Evolutionary conservation across 2,329 filamentous ascomycete genomes (phyloP).

Genomic region (Sordariomycetes sp.): DNA sequence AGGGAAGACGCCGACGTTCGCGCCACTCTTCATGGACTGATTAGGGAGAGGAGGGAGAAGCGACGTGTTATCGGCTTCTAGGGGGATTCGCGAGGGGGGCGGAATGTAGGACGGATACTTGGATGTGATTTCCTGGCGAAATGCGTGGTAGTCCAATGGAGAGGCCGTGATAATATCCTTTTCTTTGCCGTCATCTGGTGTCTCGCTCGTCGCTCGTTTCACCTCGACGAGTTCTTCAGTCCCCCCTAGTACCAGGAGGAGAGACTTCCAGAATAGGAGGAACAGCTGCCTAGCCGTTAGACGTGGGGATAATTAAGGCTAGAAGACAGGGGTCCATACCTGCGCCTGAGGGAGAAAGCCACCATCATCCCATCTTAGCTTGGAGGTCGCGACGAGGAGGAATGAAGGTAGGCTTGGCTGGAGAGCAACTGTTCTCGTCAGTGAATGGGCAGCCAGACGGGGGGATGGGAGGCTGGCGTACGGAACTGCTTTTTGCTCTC

Average conservation of each 20-base stretch:
- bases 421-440: constrained; percentile 34
- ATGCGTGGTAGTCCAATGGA: constrained; percentile 89
- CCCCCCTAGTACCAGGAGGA: constrained; percentile 78
- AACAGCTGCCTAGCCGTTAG: constrained; percentile 45
- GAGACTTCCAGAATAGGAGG: constrained; percentile 83
- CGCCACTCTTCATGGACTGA: constrained; percentile 52
- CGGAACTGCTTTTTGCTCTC: constrained; percentile 36
- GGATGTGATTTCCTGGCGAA: constrained; percentile 91
- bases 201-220: constrained; percentile 61
- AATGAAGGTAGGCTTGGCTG: constrained; percentile 61
- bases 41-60: constrained; percentile 78
- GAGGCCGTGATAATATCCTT: constrained; percentile 84
- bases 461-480: constrained; percentile 20
- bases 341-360: constrained; percentile 50
- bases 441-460: neutral
- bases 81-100: constrained; percentile 68
- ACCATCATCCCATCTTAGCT: constrained; percentile 63
- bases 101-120: constrained; percentile 97
- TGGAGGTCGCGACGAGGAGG: constrained; percentile 58
- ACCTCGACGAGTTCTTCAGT: constrained; percentile 60
- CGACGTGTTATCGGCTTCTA: constrained; percentile 85
- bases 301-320: constrained; percentile 11
- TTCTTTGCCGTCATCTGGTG: constrained; percentile 45
- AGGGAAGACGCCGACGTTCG: constrained; percentile 51
- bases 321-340: constrained; percentile 24